These are phyloP conservation scores for Metarhizium humberi DNA, from an alignment of 2,329 filamentous ascomycete species.

Conservation along the genomic window DNA sequence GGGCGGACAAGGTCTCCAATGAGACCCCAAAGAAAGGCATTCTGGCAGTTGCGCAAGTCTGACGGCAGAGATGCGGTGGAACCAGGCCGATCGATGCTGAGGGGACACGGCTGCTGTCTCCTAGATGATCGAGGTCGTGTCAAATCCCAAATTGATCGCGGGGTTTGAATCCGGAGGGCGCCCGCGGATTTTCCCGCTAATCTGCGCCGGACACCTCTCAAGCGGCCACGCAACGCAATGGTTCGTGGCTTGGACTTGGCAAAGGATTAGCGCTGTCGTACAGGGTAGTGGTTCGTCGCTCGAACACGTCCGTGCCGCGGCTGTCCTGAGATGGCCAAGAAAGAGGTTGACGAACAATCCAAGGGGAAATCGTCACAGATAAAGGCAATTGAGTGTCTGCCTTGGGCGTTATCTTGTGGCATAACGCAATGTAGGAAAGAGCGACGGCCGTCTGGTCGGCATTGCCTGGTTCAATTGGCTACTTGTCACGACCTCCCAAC, in stretches of 20 bases:
- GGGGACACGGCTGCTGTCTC: too few relatives aligned
- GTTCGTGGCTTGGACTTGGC: background rate
- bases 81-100: background rate
- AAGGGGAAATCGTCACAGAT: too few relatives aligned
- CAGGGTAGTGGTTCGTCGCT: background rate
- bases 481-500: too few relatives aligned
- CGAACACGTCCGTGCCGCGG: background rate
- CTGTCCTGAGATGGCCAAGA: too few relatives aligned
- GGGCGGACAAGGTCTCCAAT: background rate
- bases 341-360: too few relatives aligned
- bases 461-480: too few relatives aligned
- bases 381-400: too few relatives aligned
- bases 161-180: background rate
- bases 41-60: background rate
- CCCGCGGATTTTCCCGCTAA: too few relatives aligned
- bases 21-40: background rate
- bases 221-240: background rate
- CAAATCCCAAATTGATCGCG: background rate
- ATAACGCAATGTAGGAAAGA: too few relatives aligned
- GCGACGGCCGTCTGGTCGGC: too few relatives aligned
- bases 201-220: too few relatives aligned
- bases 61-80: background rate
- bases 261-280: background rate
- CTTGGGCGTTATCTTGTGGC: too few relatives aligned
- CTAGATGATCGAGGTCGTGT: background rate